Percentiles rank a stretch among this genome's conserved stretches.
Conservation (phyloP, 2,329 filamentous ascomycete species). For the Epichloe hybrida region DNA sequence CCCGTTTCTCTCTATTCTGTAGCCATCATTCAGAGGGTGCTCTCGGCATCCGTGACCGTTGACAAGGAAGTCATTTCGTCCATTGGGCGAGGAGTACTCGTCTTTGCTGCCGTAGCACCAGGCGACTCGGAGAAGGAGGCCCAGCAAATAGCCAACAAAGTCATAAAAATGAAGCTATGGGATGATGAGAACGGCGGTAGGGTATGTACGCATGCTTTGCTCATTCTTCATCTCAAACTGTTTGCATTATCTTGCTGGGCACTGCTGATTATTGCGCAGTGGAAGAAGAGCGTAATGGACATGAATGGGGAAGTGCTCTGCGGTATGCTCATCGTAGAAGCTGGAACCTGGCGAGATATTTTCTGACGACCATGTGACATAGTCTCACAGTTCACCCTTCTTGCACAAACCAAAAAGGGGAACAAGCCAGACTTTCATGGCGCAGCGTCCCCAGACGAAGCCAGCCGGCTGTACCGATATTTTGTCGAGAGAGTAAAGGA, state of each 20-base stretch:
- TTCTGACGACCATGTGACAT: slow-evolving; percentile 2
- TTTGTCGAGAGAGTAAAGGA: slow-evolving; percentile 68
- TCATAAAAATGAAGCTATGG: slow-evolving; percentile 86
- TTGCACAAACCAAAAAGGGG: slow-evolving; percentile 89
- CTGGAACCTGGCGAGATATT: neutral
- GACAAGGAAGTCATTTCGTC: slow-evolving; percentile 81
- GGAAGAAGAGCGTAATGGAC: slow-evolving; percentile 82
- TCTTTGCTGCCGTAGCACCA: slow-evolving; percentile 82
- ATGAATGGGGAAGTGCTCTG: slow-evolving; percentile 89
- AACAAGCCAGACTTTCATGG: slow-evolving; percentile 92
- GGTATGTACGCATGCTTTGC: slow-evolving; percentile 29
- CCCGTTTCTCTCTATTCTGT: slow-evolving; percentile 2
- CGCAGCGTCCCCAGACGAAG: slow-evolving; percentile 65
- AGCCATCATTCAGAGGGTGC: slow-evolving; percentile 88
- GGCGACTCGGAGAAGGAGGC: slow-evolving; percentile 84
- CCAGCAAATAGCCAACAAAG: slow-evolving; percentile 68
- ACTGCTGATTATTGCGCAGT: slow-evolving; percentile 36
- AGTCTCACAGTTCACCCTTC: slow-evolving; percentile 95
- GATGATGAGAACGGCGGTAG: slow-evolving; percentile 61
- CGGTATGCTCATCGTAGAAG: slow-evolving; percentile 37
- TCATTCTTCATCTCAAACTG: neutral
- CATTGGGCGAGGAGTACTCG: slow-evolving; percentile 79
- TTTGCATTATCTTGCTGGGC: neutral
- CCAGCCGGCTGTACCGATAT: slow-evolving; percentile 67
- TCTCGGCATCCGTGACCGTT: slow-evolving; percentile 90